Evolutionary conservation across 2,329 filamentous ascomycete species (phyloP).

Genomic region (Calonectria crousiana): DNA sequence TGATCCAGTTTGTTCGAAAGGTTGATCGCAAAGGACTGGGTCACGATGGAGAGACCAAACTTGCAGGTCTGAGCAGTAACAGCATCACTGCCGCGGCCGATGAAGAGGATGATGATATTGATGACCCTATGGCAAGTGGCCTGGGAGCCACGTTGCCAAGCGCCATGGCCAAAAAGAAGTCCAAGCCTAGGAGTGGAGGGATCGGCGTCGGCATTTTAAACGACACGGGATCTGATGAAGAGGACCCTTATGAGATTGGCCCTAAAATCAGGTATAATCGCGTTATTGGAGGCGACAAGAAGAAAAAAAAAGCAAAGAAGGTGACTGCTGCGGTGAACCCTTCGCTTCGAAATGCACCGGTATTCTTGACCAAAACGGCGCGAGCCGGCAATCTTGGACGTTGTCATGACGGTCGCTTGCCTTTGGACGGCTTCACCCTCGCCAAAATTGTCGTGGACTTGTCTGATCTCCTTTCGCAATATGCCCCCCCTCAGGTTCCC

Average conservation of each 20-base stretch:
- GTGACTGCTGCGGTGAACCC: conserved; percentile 70
- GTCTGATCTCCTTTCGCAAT: conserved; percentile 52
- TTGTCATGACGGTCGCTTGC: conserved; percentile 86
- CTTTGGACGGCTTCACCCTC: conserved; percentile 84
- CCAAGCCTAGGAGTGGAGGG: conserved; percentile 67
- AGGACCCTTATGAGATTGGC: conserved; percentile 93
- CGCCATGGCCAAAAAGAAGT: conserved; percentile 61
- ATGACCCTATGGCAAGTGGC: conserved; percentile 48
- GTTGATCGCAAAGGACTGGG: conserved; percentile 79
- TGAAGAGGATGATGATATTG: conserved; percentile 60
- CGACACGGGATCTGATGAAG: conserved; percentile 93
- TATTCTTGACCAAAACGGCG: conserved; percentile 76
- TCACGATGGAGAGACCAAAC: conserved; percentile 68
- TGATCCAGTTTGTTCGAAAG: conserved; percentile 76
- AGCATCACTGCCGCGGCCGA: conserved; percentile 33
- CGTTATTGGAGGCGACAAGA: conserved; percentile 84
- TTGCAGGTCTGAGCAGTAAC: conserved; percentile 54
- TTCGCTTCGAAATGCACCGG: conserved; percentile 73
- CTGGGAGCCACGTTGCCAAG: conserved; percentile 32
- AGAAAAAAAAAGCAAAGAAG: conserved; percentile 76
- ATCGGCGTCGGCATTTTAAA: conserved; percentile 93
- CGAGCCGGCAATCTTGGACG: conserved; percentile 59
- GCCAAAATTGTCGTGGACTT: conserved; percentile 63
- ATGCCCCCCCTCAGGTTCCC: conserved; percentile 76
- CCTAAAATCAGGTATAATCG: conserved; percentile 91